A percentile compares a stretch with the other conserved stretches of the same genome.
Evolutionary conservation across 2,329 filamentous ascomycete genomes (phyloP).

Genomic region (Diaporthe caulivora): DNA sequence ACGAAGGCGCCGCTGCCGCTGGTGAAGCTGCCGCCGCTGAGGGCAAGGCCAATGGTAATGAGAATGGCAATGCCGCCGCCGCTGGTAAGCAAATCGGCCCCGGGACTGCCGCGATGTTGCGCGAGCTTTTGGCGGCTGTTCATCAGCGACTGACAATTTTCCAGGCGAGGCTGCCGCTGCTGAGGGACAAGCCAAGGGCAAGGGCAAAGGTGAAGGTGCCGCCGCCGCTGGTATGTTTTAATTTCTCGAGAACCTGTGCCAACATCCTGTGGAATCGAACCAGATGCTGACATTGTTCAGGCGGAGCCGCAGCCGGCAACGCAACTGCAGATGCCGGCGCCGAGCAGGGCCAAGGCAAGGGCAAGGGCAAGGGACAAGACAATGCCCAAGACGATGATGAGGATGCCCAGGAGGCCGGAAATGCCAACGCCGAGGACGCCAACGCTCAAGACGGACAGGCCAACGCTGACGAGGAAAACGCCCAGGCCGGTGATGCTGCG

Average conservation of each 20-base stretch:
- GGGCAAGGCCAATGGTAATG: slow-evolving; percentile 2
- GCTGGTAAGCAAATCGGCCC: background rate
- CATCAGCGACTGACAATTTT: background rate
- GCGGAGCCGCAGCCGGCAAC: slow-evolving; percentile 5
- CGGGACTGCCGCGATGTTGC: background rate
- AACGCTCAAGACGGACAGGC: background rate
- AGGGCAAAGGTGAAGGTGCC: background rate
- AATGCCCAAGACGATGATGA: background rate
- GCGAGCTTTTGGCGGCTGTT: background rate
- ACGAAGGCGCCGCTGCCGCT: background rate
- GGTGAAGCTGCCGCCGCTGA: background rate
- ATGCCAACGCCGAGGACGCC: background rate
- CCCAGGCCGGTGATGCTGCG: background rate
- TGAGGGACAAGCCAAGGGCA: background rate
- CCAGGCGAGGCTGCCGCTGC: background rate
- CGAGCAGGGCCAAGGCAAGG: slow-evolving; percentile 1
- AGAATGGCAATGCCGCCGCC: background rate
- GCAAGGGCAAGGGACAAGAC: slow-evolving; percentile 16
- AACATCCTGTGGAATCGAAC: background rate
- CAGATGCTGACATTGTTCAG: background rate
- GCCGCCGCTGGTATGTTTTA: background rate
- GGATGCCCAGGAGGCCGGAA: background rate
- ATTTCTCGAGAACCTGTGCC: no score
- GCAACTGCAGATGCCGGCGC: slow-evolving; percentile 7
- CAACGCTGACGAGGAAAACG: background rate